These are phyloP conservation scores for Pulveroboletus sp. DNA, from an alignment of 768 basidiomycete genomes.

Conservation along the genomic window DNA sequence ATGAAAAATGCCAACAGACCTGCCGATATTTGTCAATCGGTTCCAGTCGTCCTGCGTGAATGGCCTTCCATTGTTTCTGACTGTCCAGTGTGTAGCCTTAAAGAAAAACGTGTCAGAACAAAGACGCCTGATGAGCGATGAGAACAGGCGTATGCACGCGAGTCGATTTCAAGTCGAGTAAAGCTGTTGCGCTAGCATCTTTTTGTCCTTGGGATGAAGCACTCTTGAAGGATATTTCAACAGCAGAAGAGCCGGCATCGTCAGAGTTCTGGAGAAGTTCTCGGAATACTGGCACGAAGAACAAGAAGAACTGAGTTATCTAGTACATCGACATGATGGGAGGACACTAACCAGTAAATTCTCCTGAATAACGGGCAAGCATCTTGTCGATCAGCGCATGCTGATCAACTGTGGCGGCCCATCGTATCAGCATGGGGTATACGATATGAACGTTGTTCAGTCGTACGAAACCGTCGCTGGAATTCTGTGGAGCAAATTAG, in stretches of 20 bases:
- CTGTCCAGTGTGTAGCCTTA: slow-evolving; percentile 78
- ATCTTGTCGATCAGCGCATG: slow-evolving; percentile 97
- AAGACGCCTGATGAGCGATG: not conserved
- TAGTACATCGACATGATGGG: not conserved
- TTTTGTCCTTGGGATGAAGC: slow-evolving; percentile 39
- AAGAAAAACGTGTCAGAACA: not conserved
- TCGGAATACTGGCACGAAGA: slow-evolving; percentile 48
- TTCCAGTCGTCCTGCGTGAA: slow-evolving; percentile 50
- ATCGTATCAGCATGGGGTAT: too few species aligned
- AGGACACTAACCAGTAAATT: slow-evolving; percentile 75
- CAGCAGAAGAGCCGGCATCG: slow-evolving; percentile 74
- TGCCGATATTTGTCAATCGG: slow-evolving; percentile 16
- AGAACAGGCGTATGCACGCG: slow-evolving; percentile 37
- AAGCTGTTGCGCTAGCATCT: slow-evolving; percentile 13
- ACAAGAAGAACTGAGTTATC: not conserved
- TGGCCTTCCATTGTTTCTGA: slow-evolving; percentile 82
- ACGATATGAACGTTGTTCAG: not conserved
- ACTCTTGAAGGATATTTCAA: slow-evolving; percentile 81
- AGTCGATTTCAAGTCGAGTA: slow-evolving; percentile 67
- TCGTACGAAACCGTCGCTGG: not conserved
- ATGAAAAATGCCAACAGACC: not conserved
- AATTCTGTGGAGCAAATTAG: not conserved
- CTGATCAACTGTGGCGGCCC: slow-evolving; percentile 94
- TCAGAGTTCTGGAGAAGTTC: slow-evolving; percentile 97
- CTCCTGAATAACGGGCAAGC: slow-evolving; percentile 91